Evolutionary conservation across 2,329 filamentous ascomycete genomes (phyloP), one percentile per base, ranked within the genome.

Genomic region (Bretziella fagacearum): DNA sequence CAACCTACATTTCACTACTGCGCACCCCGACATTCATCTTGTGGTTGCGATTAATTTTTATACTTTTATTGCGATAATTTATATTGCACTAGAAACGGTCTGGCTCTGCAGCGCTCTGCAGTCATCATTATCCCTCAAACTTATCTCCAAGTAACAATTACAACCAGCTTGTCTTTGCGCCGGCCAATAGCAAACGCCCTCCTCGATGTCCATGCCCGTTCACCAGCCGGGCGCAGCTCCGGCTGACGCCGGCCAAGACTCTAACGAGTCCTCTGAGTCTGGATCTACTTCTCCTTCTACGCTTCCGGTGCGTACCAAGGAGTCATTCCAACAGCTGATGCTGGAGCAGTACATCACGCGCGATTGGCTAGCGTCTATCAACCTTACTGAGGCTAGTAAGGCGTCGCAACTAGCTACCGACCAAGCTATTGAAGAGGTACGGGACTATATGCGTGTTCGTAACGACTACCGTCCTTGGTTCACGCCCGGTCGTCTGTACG

Each of bases 381-480:
- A 69, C 49, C 61, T 76, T 40, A 64, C 64, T 46, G 62, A 69
- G 44, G 64, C 67, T 47, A 67, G 72, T 37, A 67, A 70, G 45
- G 66, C 70, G 29, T 69, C 68, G 46, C 70, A 74, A 52, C 67
- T 70, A 43, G 62, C 78, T 48, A 71, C 79, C 53, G 69, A 70
- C 54, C 68, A 74, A 54, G 81, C 79, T 63, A 74, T 74, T 53
- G 68, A 74, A 43, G 79, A 81, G 62, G 71, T 77, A 50, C 72
- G 79, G 51, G 79, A 84, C 58, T 85, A 89, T 66, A 69, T 74
- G 50, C 62, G 69, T 42, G 59, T 84, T 39, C 67, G 71, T 51
- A 65, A 61, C 52, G 68, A 74, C 6, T 73, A 70, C 55, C 69
- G 72, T 51, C 63, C 63, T 40, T 72, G 63, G 58, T 78, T 75